Percentiles rank a stretch among this genome's conserved stretches.
Conservation (phyloP, 176 grass and related monocot species). For the Bonia amplexicaulis region DNA sequence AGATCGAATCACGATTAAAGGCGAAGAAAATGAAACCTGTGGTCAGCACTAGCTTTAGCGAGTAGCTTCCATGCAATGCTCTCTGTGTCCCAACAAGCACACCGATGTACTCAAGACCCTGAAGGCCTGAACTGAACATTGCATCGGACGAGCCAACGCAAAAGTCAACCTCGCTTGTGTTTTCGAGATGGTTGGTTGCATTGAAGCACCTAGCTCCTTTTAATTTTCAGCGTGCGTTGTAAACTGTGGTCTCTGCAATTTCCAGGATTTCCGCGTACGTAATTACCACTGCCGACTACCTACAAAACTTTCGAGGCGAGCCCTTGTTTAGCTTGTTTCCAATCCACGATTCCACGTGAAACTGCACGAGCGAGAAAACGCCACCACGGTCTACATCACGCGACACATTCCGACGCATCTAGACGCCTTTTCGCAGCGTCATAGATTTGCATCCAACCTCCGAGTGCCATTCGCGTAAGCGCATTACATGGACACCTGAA, state of each 20-base stretch:
- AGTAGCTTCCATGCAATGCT: not conserved
- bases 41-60: not conserved
- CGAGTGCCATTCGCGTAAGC: slow-evolving; percentile 37
- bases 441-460: slow-evolving; percentile 12
- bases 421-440: not conserved
- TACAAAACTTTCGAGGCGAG: not conserved
- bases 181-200: not conserved
- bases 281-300: not conserved
- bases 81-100: not conserved
- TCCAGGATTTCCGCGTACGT: not conserved
- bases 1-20: not conserved
- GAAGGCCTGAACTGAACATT: not conserved
- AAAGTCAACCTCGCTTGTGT: not conserved
- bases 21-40: not conserved
- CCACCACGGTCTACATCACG: not conserved
- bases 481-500: slow-evolving; percentile 33
- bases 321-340: not conserved
- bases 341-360: not conserved
- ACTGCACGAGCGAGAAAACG: too few relatives aligned
- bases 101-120: not conserved
- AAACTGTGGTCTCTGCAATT: not conserved
- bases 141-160: not conserved
- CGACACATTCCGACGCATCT: slow-evolving; percentile 23
- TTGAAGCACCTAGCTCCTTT: not conserved
- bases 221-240: not conserved